A percentile compares a stretch with the other conserved stretches of the same genome.
Evolutionary conservation across 257 asterid genomes (phyloP).

Genomic region (Solanum arcanum): DNA sequence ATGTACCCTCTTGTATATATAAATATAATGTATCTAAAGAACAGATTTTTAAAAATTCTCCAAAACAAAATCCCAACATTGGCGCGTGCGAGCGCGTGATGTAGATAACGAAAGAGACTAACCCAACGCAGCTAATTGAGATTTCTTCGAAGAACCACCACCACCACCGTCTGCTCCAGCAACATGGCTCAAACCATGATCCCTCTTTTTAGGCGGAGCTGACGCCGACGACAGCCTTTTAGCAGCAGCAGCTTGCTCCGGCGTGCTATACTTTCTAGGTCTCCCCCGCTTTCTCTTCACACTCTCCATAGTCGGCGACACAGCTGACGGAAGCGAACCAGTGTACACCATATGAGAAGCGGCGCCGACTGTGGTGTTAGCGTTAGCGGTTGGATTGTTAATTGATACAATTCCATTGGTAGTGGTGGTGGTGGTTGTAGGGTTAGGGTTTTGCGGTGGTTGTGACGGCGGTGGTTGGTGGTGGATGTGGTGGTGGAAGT

Average conservation of each 20-base stretch:
- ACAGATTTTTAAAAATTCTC: background rate
- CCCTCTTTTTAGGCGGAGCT: conserved; percentile 26
- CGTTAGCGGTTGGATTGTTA: background rate
- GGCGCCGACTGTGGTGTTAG: background rate
- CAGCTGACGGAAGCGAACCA: conserved; percentile 26
- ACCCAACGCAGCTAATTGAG: conserved; percentile 29
- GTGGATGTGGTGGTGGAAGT: conserved; percentile 20
- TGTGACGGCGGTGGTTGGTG: conserved; percentile 7
- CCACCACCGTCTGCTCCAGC: conserved; percentile 3
- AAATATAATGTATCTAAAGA: background rate
- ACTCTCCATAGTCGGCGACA: conserved; percentile 15
- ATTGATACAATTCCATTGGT: conserved; percentile 15
- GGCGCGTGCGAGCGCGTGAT: background rate
- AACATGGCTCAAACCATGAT: conserved; percentile 10
- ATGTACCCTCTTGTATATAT: background rate
- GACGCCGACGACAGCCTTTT: conserved; percentile 25
- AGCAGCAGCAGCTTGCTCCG: conserved; percentile 43
- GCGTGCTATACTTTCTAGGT: conserved; percentile 39
- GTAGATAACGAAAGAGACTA: background rate
- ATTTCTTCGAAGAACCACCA: conserved; percentile 17
- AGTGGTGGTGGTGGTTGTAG: conserved; percentile 5
- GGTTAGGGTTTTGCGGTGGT: background rate
- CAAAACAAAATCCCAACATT: background rate
- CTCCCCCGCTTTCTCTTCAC: conserved; percentile 40
- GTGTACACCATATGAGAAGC: conserved; percentile 24